Evolutionary conservation across 2,329 filamentous ascomycete genomes (phyloP), one percentile per base, ranked within the genome.

Genomic region (Tolypocladium inflatum): DNA sequence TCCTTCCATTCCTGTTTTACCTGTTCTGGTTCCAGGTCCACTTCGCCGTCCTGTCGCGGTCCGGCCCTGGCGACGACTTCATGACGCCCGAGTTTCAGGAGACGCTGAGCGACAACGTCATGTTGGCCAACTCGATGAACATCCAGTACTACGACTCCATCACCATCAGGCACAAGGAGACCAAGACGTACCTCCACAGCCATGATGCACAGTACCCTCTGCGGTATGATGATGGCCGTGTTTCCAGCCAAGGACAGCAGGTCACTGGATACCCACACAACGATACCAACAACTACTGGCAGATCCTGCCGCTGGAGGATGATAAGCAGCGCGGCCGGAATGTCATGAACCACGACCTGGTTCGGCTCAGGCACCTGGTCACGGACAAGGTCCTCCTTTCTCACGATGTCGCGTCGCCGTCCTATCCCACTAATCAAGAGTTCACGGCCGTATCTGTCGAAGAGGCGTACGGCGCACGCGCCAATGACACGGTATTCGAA

Each of bases 21-120:
- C 84, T 99, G 53, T 97, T 99, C 81, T 99, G 94, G 94, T 99
- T 99, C 86, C 94, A 99, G 80, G 92, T 99, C 37, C 94, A 99
- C 77, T 99, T 99, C 73, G 82, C 90, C 51, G 90, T 99, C 66
- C 81, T 99, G 62, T 88, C 78, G 64, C 83, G 87, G 60, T 97
- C 94, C 56, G 94, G 94, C 41, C 93, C 94, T 51, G 94, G 94
- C 57, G 94, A 99, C 70, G 93, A 97, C 69, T 99, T 99, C 77
- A 99, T 99, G 94, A 91, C 89, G 4, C 94, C 94, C 1, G 91
- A 94, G 69, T 99, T 99, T 78, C 94, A 99, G 77, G 92, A 96
- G 77, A 97, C 94, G 2, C 79, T 99, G 63, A 91, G 89, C 68
- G 93, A 99, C 78, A 99, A 99, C 70, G 76, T 88, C 61, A 94